Evolutionary conservation across 2,329 filamentous ascomycete species (phyloP).

Genomic region (Epichloe bromicola): DNA sequence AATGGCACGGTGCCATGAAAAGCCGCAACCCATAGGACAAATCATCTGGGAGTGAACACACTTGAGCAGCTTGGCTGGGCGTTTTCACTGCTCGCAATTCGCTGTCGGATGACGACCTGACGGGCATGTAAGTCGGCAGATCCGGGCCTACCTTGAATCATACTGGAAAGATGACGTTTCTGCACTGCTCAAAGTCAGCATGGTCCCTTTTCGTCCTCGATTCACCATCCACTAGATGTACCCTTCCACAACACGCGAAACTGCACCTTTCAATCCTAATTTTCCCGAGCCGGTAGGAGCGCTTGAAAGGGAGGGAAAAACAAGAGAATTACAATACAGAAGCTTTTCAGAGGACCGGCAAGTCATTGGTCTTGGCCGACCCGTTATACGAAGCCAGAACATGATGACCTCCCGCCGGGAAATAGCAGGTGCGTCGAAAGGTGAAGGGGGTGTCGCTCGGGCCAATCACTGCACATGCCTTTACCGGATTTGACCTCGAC

Average conservation of each 20-base stretch:
- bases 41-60: too few relatives aligned
- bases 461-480: conserved; percentile 14
- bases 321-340: too few relatives aligned
- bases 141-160: too few relatives aligned
- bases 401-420: neutral
- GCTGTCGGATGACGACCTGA: too few relatives aligned
- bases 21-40: neutral
- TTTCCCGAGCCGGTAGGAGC: too few relatives aligned
- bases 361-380: neutral
- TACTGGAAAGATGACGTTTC: too few relatives aligned
- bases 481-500: conserved; percentile 14
- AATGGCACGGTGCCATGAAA: neutral
- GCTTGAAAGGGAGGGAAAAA: neutral
- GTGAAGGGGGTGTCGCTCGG: neutral
- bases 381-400: neutral
- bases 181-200: too few relatives aligned
- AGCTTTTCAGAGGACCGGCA: neutral
- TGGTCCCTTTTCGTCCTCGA: neutral
- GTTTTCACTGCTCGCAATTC: neutral
- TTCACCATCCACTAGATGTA: neutral
- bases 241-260: neutral
- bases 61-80: too few relatives aligned
- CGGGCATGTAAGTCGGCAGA: too few relatives aligned
- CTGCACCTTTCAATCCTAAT: too few relatives aligned
- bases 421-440: neutral